phyloP scores from a whole-genome alignment of 1,284 basidiomycete genomes.

The Schizophyllum commune region DNA sequence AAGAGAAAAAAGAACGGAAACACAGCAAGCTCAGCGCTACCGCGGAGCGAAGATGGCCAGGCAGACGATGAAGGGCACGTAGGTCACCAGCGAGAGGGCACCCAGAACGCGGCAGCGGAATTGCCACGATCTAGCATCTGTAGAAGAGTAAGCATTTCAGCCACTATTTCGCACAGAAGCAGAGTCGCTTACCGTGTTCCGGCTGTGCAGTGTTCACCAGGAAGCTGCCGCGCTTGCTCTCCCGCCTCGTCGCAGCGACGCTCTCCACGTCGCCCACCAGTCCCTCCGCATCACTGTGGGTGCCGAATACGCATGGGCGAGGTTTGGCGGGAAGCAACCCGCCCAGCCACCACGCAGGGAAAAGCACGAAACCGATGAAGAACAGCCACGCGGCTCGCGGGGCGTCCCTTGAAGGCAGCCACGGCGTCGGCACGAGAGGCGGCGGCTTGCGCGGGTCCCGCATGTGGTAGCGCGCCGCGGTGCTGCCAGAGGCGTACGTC shows the following conservation, averaged over 20 bases:
- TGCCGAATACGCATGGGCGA: background rate
- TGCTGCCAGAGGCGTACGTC: slow-evolving; percentile 1
- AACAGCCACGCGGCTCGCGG: slow-evolving; percentile 69
- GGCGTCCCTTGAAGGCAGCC: slow-evolving; percentile 15
- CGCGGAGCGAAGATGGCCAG: slow-evolving; percentile 55
- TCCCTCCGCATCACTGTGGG: slow-evolving; percentile 31
- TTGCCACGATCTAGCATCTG: slow-evolving; percentile 68
- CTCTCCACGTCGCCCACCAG: slow-evolving; percentile 51
- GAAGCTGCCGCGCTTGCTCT: slow-evolving; percentile 27
- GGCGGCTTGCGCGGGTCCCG: slow-evolving; percentile 11
- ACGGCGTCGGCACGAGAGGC: slow-evolving; percentile 11
- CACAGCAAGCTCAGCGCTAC: slow-evolving; percentile 1
- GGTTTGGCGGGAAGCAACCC: slow-evolving; percentile 30
- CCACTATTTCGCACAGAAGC: slow-evolving; percentile 9
- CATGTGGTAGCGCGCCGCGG: slow-evolving; percentile 7
- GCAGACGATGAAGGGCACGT: slow-evolving; percentile 68
- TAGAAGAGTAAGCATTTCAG: slow-evolving; percentile 7
- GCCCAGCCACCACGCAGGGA: slow-evolving; percentile 73
- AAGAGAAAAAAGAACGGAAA: background rate
- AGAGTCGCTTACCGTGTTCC: slow-evolving; percentile 49
- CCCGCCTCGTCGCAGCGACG: slow-evolving; percentile 28
- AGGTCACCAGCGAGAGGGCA: slow-evolving; percentile 59
- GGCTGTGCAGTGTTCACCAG: slow-evolving; percentile 70
- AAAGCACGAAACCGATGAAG: slow-evolving; percentile 65
- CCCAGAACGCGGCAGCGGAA: slow-evolving; percentile 66